phyloP scores from a whole-genome alignment of 176 grass and related monocot genomes.

The Ananas comosus region DNA sequence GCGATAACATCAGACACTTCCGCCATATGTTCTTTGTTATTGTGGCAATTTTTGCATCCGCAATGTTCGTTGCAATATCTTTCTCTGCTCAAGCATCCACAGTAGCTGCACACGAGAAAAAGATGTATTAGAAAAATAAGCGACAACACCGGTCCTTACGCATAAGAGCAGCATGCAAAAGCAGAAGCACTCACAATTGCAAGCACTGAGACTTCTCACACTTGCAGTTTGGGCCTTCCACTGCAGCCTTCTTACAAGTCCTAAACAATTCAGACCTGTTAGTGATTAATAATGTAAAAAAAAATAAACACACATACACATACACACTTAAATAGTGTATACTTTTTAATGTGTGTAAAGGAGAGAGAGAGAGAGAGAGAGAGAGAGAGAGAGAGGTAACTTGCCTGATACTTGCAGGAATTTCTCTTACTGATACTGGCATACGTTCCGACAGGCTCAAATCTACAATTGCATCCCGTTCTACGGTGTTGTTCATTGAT shows the following conservation, averaged over 20 bases:
- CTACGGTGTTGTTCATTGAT: no score
- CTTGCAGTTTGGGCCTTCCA: neutral
- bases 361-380: no score
- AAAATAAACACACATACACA: neutral
- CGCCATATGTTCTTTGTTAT: neutral
- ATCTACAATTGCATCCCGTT: no score
- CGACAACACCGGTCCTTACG: neutral
- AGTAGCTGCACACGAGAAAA: constrained; percentile 10
- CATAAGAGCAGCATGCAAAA: neutral
- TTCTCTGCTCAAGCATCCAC: neutral
- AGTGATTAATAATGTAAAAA: neutral
- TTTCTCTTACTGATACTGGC: no score
- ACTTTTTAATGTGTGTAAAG: neutral
- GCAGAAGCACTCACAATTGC: neutral
- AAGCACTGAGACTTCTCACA: neutral
- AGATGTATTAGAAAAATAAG: neutral
- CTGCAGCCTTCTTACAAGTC: neutral
- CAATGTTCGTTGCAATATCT: constrained; percentile 5
- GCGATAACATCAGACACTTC: neutral
- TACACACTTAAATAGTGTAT: neutral
- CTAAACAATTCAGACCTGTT: neutral
- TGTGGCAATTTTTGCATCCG: constrained; percentile 9
- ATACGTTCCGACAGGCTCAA: no score
- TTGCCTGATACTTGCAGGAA: no score
- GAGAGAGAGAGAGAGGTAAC: no score